Evolutionary conservation across 371 early-diverging fungal species (phyloP).

Genomic region (Lichtheimia hyalospora): DNA sequence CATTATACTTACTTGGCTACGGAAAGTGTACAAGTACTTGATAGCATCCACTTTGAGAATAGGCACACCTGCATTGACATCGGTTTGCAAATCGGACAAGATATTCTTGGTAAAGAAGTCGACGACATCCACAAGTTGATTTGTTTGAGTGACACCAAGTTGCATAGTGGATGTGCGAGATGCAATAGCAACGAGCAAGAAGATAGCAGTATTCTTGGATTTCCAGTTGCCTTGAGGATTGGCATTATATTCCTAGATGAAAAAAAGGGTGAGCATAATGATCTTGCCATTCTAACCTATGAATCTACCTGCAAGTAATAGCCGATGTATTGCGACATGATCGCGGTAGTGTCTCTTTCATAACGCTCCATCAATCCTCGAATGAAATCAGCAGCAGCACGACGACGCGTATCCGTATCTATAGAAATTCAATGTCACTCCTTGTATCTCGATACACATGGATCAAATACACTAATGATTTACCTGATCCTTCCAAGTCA

Average conservation of each 20-base stretch:
- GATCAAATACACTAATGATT: not conserved
- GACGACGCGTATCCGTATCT: conserved; percentile 90
- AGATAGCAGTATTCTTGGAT: conserved; percentile 94
- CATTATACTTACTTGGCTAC: conserved; percentile 68
- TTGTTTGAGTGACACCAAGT: conserved; percentile 80
- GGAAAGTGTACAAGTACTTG: conserved; percentile 90
- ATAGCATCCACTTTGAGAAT: conserved; percentile 93
- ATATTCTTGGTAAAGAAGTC: conserved; percentile 85
- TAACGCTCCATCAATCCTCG: conserved; percentile 90
- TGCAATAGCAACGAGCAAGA: conserved; percentile 86
- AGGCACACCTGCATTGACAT: conserved; percentile 72
- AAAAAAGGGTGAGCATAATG: not conserved
- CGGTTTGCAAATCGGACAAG: conserved; percentile 76
- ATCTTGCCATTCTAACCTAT: not conserved
- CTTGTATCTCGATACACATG: not conserved
- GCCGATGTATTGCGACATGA: conserved; percentile 76
- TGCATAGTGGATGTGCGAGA: conserved; percentile 62
- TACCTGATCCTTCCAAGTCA: conserved; percentile 91
- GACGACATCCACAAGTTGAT: conserved; percentile 75
- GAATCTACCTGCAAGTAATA: conserved; percentile 63
- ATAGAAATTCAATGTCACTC: conserved; percentile 4
- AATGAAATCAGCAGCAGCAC: conserved; percentile 91
- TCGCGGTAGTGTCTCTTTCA: conserved; percentile 77
- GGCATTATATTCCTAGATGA: conserved; percentile 59
- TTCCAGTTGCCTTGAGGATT: conserved; percentile 87